Evolutionary conservation across 2,329 filamentous ascomycete species (phyloP), one percentile per base, ranked within the genome.

Genomic region (Cordyceps fumosorosea): DNA sequence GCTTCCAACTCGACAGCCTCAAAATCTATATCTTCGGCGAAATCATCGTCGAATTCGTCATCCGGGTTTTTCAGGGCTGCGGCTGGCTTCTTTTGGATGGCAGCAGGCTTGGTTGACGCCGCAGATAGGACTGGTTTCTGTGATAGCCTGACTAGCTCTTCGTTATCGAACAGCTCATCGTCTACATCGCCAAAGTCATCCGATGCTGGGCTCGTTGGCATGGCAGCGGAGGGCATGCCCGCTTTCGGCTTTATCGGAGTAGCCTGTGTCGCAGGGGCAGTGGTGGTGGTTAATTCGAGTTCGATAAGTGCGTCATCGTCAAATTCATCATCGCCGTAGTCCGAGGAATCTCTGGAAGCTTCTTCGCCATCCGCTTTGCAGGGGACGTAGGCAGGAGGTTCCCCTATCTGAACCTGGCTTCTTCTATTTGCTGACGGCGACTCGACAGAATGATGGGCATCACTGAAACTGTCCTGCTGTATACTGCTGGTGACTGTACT

Each of bases 21-120:
- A 69, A 91, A 89, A 73, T 96, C 91, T 73, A 86, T 81, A 67
- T 85, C 91, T 75, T 91, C 90, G 63, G 84, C 88, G 67, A 83
- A 86, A 56, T 71, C 72, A 40, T 75, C 74, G 24, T 72, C 72
- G 67, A 77, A 71, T 29, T 77, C 74, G 60, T 75, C 71, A 57
- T 70, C 67, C 12, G 56, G 44, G 29, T 62, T 32, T 37, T 37
- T 26, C n/a, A n/a, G 24, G 6, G 29, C 18, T 12, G 7, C 16
- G 7, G 42, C 37, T 22, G 52, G 12, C 12, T 29, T 50, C 5
- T 48, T 26, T 2, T 22, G 34, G 24, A 18, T 26, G 53, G 65
- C 62, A 60, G 69, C 64, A 34, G 63, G 18, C 34, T 56, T 62
- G 20, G 48, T 24, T 11, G 3, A n/a, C 11, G 14, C 44, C 22